These are phyloP conservation scores for Rhizopogon sp. DNA, from an alignment of 768 basidiomycete genomes.

Conservation along the genomic window DNA sequence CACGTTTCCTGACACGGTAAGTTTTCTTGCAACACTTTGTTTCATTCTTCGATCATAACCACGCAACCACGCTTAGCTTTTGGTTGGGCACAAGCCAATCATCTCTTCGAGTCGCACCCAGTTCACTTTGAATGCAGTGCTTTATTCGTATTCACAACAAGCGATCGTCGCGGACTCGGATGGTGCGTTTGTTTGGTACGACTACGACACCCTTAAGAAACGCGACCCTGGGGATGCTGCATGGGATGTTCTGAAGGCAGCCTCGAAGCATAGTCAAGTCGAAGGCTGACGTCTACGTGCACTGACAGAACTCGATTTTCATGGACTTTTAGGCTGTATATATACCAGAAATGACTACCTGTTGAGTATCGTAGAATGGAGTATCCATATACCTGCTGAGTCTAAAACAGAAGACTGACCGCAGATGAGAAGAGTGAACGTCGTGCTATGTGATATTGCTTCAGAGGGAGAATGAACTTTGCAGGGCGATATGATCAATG, in stretches of 20 bases:
- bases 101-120: constrained; percentile 33
- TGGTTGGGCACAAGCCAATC: constrained; percentile 58
- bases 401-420: background rate
- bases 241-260: constrained; percentile 26
- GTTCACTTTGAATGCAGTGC: constrained; percentile 47
- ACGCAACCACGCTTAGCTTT: constrained; percentile 35
- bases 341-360: background rate
- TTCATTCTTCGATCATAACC: constrained; percentile 3
- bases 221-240: constrained; percentile 53
- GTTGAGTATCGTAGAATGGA: background rate
- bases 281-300: background rate
- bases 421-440: no score
- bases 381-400: no score
- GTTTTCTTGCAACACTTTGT: constrained; percentile 14
- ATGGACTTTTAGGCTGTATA: background rate
- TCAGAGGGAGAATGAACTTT: no score
- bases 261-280: background rate
- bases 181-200: constrained; percentile 71
- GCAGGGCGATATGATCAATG: no score
- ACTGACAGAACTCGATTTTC: background rate
- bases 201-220: constrained; percentile 64
- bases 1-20: constrained; percentile 70
- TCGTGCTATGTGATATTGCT: no score
- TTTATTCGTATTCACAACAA: constrained; percentile 62
- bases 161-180: constrained; percentile 62